Conservation (phyloP, 1,284 basidiomycete genomes). For the Rhodotorula mucilaginosa region DNA sequence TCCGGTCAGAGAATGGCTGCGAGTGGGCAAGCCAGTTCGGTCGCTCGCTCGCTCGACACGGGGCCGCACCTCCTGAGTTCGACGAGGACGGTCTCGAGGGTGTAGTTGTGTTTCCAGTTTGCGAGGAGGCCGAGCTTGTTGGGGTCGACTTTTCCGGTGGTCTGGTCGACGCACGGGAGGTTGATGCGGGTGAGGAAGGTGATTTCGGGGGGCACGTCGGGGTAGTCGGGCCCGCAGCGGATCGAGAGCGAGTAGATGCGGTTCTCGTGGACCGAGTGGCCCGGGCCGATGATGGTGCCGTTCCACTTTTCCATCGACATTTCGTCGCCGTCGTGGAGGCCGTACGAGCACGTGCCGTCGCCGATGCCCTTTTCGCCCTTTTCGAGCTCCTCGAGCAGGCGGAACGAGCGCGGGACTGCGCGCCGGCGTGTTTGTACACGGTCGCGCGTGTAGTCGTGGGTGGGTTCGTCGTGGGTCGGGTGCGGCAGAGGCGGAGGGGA, state of each 20-base stretch:
- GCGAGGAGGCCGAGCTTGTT: constrained; percentile 66
- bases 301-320: constrained; percentile 96
- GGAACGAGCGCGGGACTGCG: constrained; percentile 91
- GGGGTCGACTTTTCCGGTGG: constrained; percentile 72
- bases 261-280: constrained; percentile 97
- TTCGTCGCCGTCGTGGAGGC: constrained; percentile 86
- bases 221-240: constrained; percentile 76
- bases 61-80: constrained; percentile 77
- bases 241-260: constrained; percentile 96
- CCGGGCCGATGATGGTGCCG: constrained; percentile 96
- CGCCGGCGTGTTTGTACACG: background rate
- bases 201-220: constrained; percentile 73
- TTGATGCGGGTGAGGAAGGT: constrained; percentile 88
- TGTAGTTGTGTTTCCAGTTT: constrained; percentile 70
- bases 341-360: constrained; percentile 92
- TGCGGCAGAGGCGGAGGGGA: background rate
- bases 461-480: background rate
- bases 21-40: background rate
- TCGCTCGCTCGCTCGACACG: background rate
- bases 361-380: constrained; percentile 99
- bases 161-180: constrained; percentile 83
- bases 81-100: constrained; percentile 83
- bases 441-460: background rate
- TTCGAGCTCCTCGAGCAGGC: constrained; percentile 94
- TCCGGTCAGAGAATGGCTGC: no score